These are phyloP conservation scores for Phialophora tarda DNA, from an alignment of 2,329 filamentous ascomycete species.

Conservation along the genomic window DNA sequence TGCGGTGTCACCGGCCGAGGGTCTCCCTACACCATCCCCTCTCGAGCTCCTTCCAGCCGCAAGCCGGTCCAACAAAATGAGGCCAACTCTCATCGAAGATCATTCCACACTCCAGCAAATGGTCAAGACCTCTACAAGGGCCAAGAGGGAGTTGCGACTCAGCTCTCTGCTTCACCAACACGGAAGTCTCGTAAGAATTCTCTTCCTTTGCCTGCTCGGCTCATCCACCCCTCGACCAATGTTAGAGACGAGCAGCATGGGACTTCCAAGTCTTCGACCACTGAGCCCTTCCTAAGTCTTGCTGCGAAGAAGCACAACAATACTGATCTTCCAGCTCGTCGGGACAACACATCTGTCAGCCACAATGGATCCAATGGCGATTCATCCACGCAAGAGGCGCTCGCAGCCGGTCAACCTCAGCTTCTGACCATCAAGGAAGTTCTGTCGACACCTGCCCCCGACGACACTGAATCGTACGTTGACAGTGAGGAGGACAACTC, in stretches of 20 bases:
- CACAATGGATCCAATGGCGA: not conserved
- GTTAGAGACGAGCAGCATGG: not conserved
- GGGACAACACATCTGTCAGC: not conserved
- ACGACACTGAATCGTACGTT: constrained; percentile 16
- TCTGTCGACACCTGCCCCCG: constrained; percentile 22
- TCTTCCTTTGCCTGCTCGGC: constrained; percentile 25
- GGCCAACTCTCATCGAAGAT: not conserved
- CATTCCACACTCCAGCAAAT: not conserved
- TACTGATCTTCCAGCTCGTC: not conserved
- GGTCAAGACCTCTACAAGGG: not conserved
- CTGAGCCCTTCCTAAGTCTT: constrained; percentile 2
- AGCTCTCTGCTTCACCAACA: not conserved
- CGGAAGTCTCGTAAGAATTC: constrained; percentile 26
- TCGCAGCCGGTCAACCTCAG: not conserved
- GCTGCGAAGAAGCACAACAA: not conserved
- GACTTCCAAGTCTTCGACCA: not conserved
- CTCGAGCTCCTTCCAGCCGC: constrained; percentile 1
- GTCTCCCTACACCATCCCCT: constrained; percentile 33
- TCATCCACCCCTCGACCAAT: not conserved
- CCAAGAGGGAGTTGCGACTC: not conserved
- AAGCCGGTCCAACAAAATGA: constrained; percentile 4
- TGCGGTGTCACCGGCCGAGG: constrained; percentile 33
- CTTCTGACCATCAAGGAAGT: constrained; percentile 25
- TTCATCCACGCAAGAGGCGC: not conserved
- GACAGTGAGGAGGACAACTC: constrained; percentile 17